Conservation (phyloP, 148 eudicot species). For the Spergularia bocconei region DNA sequence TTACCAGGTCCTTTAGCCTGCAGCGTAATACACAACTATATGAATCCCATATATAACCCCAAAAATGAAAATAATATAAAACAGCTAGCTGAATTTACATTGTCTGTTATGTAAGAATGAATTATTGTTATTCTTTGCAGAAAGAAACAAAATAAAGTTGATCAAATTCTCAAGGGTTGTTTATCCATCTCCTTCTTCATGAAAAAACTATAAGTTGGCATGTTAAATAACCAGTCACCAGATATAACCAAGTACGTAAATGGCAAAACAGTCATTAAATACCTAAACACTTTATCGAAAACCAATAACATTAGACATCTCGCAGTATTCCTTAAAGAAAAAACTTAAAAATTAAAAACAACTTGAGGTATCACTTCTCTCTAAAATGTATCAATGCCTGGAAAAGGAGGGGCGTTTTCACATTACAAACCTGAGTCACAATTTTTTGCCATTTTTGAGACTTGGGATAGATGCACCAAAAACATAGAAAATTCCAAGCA, state of each 20-base stretch:
- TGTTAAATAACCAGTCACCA: neutral
- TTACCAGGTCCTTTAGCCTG: constrained; percentile 94
- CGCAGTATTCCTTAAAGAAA: too few species aligned
- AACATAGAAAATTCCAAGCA: too few species aligned
- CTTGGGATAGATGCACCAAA: too few species aligned
- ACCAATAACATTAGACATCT: neutral
- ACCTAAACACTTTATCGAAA: neutral
- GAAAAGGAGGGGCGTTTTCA: too few species aligned
- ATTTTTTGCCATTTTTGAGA: too few species aligned
- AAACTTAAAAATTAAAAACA: too few species aligned
- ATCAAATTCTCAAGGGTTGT: neutral
- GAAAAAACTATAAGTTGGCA: neutral
- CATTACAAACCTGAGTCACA: too few species aligned
- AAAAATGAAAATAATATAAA: neutral
- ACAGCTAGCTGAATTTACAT: neutral
- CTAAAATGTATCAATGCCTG: too few species aligned
- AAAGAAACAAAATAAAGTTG: neutral
- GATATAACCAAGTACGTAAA: neutral
- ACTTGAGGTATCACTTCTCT: too few species aligned
- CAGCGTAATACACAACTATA: constrained; percentile 1
- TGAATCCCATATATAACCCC: constrained; percentile 1
- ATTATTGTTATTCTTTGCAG: neutral
- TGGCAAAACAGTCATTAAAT: neutral
- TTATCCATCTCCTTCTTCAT: neutral
- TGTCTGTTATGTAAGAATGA: neutral